Evolutionary conservation across 306 rosid genomes (phyloP).

Genomic region (Cicer cuneatum): DNA sequence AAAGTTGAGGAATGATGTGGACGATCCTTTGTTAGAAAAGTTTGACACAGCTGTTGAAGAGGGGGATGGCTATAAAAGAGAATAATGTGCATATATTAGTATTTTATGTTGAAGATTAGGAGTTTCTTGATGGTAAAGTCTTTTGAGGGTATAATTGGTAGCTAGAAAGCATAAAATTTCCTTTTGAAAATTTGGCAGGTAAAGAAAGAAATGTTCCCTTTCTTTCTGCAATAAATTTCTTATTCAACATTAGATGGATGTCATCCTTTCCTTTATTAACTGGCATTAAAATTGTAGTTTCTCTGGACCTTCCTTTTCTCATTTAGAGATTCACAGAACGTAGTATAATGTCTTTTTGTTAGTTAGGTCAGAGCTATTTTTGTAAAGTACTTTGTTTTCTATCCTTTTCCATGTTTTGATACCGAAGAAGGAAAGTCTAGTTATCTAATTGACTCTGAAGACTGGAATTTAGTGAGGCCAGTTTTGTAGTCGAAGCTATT

Average conservation of each 20-base stretch:
- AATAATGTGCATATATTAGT: not conserved
- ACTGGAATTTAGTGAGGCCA: conserved; percentile 30
- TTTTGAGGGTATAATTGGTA: conserved; percentile 8
- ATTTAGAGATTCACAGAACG: conserved; percentile 12
- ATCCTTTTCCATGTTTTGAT: conserved; percentile 10
- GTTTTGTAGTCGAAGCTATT: conserved; percentile 32
- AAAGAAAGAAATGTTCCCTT: conserved; percentile 30
- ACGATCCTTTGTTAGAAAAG: conserved; percentile 32
- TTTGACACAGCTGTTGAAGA: conserved; percentile 24
- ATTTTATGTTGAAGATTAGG: not conserved
- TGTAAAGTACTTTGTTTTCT: not conserved
- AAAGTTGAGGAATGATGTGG: conserved; percentile 37
- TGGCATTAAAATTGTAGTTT: conserved; percentile 24
- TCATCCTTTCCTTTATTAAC: conserved; percentile 24
- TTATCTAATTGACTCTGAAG: conserved; percentile 27
- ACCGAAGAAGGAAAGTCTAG: conserved; percentile 3
- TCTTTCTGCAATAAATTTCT: conserved; percentile 26
- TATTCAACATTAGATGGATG: conserved; percentile 30
- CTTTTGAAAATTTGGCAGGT: conserved; percentile 31
- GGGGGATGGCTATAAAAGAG: conserved; percentile 12
- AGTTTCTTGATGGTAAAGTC: conserved; percentile 33
- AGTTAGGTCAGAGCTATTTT: not conserved
- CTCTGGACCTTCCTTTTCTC: conserved; percentile 10
- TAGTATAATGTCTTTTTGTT: not conserved
- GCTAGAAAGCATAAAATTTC: conserved; percentile 6